Base-by-base conservation (phyloP, 495 filamentous ascomycete genomes). In the Penicillium taxi region DNA sequence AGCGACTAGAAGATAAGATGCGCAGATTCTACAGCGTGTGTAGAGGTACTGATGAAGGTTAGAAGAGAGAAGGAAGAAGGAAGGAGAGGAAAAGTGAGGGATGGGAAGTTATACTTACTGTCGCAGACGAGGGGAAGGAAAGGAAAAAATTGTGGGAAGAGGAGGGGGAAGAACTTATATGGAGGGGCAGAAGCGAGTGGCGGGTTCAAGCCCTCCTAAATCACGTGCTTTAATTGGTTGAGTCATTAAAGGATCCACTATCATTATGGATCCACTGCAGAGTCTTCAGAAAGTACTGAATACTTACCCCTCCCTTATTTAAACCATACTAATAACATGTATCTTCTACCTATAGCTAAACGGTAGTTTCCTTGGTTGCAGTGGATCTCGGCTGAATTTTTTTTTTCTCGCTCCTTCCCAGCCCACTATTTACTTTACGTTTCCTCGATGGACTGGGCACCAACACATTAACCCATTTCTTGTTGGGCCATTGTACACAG, bases 21-120 rank as follows among this genome's bases (percentile, higher is more conserved):
- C 67, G 67, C 67, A 70, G 67, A 63, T 58, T 64, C 64, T 67
- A 70, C 67, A 64, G 67, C 67, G 50, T 54, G 67, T 64, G 67
- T 70, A 69, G 64, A 70, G 67, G 67, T 70, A 58, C 65, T 70
- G 61, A 61, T 55, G 29, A 47, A 18, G 50, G 63, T 67, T 52
- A 69, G 56, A 49, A 41, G 44, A 47, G 51, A 26, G 45, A 51
- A 40, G n/a, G 37, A 51, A 48, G 45, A 35, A 48, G 45, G 33
- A 46, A 42, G 20, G 23, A 30, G 31, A 39, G 45, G 35, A 44
- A 30, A 32, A 36, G 39, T 26, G 41, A 42, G 44, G 58, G 53
- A 39, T 37, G 53, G 55, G 53, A 50, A 56, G 53, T 56, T 61
- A 68, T 59, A 70, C 66, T 54, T 64, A 70, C 66, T 70, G 66